A percentile compares a stretch with the other conserved stretches of the same genome.
phyloP scores from a whole-genome alignment of 2,329 filamentous ascomycete species.

The Apiospora aurea region DNA sequence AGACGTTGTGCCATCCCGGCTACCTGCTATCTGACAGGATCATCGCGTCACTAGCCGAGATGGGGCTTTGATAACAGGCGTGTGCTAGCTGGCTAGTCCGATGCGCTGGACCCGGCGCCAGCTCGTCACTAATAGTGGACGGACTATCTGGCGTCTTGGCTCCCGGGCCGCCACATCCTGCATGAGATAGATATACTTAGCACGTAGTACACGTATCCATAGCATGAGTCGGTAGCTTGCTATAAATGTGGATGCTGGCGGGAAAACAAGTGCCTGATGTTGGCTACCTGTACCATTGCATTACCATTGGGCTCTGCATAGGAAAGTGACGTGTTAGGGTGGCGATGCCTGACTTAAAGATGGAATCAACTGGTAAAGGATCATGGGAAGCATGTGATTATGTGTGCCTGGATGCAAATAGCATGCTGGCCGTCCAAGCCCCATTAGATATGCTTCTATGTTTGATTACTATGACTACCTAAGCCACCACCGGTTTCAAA shows the following conservation, averaged over 20 bases:
- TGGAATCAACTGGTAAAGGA: neutral
- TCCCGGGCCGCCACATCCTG: neutral
- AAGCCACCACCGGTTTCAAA: neutral
- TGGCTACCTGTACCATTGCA: neutral
- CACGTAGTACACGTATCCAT: neutral
- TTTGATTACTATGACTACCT: neutral
- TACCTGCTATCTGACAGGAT: slow-evolving; percentile 6
- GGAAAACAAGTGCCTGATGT: neutral
- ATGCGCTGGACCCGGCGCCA: slow-evolving; percentile 1
- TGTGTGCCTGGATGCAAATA: neutral
- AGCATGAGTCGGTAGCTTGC: neutral
- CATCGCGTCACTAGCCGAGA: neutral
- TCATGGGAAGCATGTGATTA: neutral
- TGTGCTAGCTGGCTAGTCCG: neutral
- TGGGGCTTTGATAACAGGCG: neutral
- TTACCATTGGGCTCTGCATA: neutral
- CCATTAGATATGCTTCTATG: neutral
- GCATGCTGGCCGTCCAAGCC: neutral
- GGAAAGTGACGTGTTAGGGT: neutral
- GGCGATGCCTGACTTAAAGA: too few relatives aligned
- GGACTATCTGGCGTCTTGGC: neutral
- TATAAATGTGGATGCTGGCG: neutral
- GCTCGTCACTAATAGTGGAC: neutral
- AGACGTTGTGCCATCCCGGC: neutral
- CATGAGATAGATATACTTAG: neutral